Conservation (phyloP, 192 early-diverging fungal genomes). For the Backusella liffmaniae region DNA sequence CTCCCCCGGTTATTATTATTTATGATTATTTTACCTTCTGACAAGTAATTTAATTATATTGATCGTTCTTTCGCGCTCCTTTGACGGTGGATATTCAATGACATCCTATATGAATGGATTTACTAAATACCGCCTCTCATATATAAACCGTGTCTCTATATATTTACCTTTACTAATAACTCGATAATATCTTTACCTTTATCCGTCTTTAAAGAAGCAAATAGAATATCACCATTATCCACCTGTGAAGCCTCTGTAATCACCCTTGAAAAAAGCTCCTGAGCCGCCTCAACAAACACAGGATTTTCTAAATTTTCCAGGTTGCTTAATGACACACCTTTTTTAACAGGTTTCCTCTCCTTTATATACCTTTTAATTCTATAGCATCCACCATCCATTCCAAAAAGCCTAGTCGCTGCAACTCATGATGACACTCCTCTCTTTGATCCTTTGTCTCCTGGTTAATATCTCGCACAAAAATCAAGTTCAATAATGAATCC, state of each 20-base stretch:
- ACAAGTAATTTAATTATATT: constrained; percentile 22
- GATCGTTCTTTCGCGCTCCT: constrained; percentile 13
- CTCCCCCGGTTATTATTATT: no score
- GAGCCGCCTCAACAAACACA: constrained; percentile 13
- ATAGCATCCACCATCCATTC: constrained; percentile 22
- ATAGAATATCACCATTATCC: constrained; percentile 25
- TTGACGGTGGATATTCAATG: neutral
- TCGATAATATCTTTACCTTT: constrained; percentile 17
- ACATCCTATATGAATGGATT: constrained; percentile 7
- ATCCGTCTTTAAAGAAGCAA: constrained; percentile 12
- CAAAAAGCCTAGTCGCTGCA: constrained; percentile 17
- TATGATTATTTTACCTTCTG: constrained; percentile 12
- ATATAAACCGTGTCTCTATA: no score
- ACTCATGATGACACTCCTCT: neutral
- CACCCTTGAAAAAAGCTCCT: constrained; percentile 25
- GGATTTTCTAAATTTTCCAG: neutral
- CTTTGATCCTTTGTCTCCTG: constrained; percentile 23
- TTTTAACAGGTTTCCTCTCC: no score
- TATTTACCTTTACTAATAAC: constrained; percentile 22
- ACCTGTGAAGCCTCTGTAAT: constrained; percentile 26
- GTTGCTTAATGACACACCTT: neutral
- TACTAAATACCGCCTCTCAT: no score
- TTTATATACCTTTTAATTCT: constrained; percentile 11
- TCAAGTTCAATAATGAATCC: constrained; percentile 14
- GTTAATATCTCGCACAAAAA: constrained; percentile 28